phyloP scores from a whole-genome alignment of 2,329 filamentous ascomycete genomes.

The Fusarium begoniae region DNA sequence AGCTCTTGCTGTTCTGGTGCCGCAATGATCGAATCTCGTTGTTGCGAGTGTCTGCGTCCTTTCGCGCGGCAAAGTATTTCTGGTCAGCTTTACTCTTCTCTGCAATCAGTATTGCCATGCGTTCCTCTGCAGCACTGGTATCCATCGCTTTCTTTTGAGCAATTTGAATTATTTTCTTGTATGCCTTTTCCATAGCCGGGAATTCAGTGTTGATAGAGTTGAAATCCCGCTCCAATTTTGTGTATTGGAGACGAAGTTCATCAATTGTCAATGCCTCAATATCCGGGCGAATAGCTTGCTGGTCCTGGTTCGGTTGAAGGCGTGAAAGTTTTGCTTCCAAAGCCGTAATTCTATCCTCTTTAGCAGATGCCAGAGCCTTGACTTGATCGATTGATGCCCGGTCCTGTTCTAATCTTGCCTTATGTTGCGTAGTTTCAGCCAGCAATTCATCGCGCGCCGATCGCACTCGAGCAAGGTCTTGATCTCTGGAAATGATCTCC shows the following conservation, averaged over 20 bases:
- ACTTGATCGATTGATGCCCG: conserved; percentile 75
- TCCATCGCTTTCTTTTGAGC: conserved; percentile 90
- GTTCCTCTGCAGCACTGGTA: conserved; percentile 78
- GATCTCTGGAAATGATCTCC: conserved; percentile 81
- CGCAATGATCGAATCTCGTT: conserved; percentile 82
- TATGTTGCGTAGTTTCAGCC: conserved; percentile 82
- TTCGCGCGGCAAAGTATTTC: conserved; percentile 96
- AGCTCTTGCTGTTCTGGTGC: conserved; percentile 86
- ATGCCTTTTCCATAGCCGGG: conserved; percentile 88
- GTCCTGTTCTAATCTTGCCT: conserved; percentile 81
- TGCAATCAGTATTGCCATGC: conserved; percentile 75
- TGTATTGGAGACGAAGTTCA: conserved; percentile 77
- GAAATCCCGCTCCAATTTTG: conserved; percentile 81
- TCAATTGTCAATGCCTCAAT: conserved; percentile 71
- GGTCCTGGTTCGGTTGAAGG: conserved; percentile 62
- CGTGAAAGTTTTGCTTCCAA: conserved; percentile 86
- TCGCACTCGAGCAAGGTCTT: conserved; percentile 86
- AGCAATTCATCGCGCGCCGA: conserved; percentile 85
- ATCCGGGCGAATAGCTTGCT: conserved; percentile 55
- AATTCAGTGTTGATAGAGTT: conserved; percentile 87
- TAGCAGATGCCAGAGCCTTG: conserved; percentile 80
- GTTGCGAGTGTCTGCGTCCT: conserved; percentile 87
- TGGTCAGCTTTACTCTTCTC: conserved; percentile 98
- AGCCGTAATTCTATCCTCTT: conserved; percentile 81
- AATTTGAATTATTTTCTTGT: conserved; percentile 85